Conservation (phyloP, 139 green algal genomes). For the Tetraselmis chui region DNA sequence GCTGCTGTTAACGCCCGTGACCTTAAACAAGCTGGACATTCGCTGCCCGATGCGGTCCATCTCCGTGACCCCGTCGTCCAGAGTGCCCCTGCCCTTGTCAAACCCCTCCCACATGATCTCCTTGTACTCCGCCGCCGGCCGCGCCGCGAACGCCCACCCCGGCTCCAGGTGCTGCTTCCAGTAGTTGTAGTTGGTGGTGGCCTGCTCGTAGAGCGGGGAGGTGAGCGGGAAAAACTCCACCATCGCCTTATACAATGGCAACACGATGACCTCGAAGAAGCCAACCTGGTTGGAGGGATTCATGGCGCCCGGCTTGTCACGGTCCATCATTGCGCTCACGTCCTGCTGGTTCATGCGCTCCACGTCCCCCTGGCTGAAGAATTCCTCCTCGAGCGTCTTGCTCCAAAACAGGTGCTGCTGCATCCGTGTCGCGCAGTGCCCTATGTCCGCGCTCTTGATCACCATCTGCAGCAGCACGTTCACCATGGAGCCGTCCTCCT, state of each 20-base stretch:
- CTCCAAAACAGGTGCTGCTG: constrained; percentile 24
- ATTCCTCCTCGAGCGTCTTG: constrained; percentile 23
- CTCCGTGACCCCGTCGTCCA: neutral
- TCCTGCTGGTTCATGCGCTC: constrained; percentile 3
- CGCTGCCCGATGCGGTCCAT: neutral
- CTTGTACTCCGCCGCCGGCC: neutral
- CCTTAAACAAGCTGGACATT: no score
- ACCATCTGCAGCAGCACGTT: constrained; percentile 22
- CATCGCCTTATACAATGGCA: constrained; percentile 8
- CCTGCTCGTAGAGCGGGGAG: neutral
- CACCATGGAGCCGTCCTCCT: constrained; percentile 5
- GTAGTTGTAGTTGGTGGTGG: neutral
- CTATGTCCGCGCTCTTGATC: constrained; percentile 31
- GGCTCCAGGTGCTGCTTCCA: neutral
- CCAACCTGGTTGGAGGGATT: constrained; percentile 1
- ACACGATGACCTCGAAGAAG: constrained; percentile 10
- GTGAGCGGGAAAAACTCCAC: neutral
- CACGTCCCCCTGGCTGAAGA: constrained; percentile 21
- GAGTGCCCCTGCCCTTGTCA: neutral
- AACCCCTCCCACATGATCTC: neutral
- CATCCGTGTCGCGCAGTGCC: constrained; percentile 12
- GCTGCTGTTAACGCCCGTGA: no score
- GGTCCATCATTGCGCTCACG: neutral
- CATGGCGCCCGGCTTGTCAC: neutral
- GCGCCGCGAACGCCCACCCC: neutral